Evolutionary conservation across 371 early-diverging fungal species (phyloP), one percentile per base, ranked within the genome.

Genomic region (Apophysomyces elegans): DNA sequence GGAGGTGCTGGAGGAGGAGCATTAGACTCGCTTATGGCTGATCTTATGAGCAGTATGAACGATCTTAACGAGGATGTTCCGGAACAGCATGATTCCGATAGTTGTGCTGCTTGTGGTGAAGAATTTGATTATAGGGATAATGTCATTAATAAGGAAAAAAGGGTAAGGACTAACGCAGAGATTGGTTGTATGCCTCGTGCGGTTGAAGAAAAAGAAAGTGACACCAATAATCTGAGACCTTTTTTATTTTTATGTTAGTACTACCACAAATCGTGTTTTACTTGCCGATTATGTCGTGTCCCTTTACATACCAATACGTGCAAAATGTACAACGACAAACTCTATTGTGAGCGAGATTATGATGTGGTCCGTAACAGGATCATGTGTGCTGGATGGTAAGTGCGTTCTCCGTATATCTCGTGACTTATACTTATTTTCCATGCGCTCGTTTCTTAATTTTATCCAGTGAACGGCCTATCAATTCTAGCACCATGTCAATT

Each of bases 281-380:
- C 79, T 57, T 94, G 94, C 70, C 83, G 74, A 35, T 70, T 86
- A 37, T 94, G 94, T 75, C 77, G 81, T 14, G 75, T 78, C 14
- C 84, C 88, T 37, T 86, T 85, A 69, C 80, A 82, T 62, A 80
- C 78, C 44, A 75, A 84, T 54, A 26, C 54, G 21, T 50, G 54
- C 18, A 50, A 50, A 21, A 86, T 88, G 58, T 75, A 88, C 63
- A 84, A 87, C 44, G 86, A 88, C 26, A 75, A 79, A 37, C 72
- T 91, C 39, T 88, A 91, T 56, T 94, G 94, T 70, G 93, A 94
- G 72, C 80, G 79, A 67, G 86, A 80, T 68, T 87, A 77, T 68
- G 83, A 81, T 64, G 85, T 84, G 3, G 78, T 84, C 21, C 68
- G 80, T 62, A 79, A 83, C 50, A 73, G 80, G 6, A 68, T 75